Evolutionary conservation across 768 basidiomycete genomes (phyloP).

Genomic region (Cystobasidium ongulense): DNA sequence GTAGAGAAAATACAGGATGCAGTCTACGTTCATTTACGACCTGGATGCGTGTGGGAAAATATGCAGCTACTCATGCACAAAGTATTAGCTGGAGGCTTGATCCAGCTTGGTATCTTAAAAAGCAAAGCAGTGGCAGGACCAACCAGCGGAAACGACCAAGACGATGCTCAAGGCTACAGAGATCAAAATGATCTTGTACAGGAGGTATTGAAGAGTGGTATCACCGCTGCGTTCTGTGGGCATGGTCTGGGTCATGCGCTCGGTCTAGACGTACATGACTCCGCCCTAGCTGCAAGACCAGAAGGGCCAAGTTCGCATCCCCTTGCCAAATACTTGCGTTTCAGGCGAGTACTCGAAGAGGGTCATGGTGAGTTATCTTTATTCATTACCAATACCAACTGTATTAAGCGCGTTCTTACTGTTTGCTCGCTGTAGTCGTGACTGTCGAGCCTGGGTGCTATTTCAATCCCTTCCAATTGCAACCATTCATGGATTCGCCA

Average conservation of each 20-base stretch:
- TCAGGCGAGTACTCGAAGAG: constrained; percentile 49
- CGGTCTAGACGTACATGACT: constrained; percentile 91
- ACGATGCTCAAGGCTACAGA: background rate
- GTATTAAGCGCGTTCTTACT: too few relatives aligned
- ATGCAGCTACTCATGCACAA: constrained; percentile 77
- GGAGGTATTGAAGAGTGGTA: constrained; percentile 62
- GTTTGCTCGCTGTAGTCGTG: too few relatives aligned
- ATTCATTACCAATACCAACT: background rate
- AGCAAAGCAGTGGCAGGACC: constrained; percentile 53
- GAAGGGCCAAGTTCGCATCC: constrained; percentile 37
- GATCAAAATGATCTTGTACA: constrained; percentile 31
- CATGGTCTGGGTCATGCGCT: constrained; percentile 56
- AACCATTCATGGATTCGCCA: constrained; percentile 56
- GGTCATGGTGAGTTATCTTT: background rate
- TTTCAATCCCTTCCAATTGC: constrained; percentile 48
- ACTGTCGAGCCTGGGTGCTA: constrained; percentile 42
- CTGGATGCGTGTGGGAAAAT: constrained; percentile 82
- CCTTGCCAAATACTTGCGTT: constrained; percentile 71
- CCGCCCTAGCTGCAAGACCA: constrained; percentile 49
- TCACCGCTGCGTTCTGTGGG: constrained; percentile 82
- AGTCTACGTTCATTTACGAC: constrained; percentile 61
- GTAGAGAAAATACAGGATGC: constrained; percentile 83
- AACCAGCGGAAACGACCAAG: background rate
- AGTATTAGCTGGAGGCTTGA: constrained; percentile 70
- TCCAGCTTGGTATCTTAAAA: constrained; percentile 76